phyloP scores from a whole-genome alignment of 768 basidiomycete genomes.

The Podaxis sp. region DNA sequence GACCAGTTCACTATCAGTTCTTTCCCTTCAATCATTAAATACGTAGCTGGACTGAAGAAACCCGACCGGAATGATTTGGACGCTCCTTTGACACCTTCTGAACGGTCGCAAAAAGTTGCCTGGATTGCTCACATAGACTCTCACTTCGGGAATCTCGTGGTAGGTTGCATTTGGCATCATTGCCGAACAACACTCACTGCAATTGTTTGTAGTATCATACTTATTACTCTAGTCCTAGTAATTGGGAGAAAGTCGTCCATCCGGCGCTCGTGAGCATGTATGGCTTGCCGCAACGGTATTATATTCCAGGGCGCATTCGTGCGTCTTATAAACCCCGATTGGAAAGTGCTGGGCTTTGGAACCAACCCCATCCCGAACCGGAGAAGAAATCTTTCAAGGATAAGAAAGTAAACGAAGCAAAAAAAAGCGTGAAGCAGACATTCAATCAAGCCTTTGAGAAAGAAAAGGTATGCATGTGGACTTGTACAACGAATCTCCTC shows the following conservation, averaged over 20 bases:
- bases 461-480: constrained; percentile 46
- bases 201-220: constrained; percentile 46
- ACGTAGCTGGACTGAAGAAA: constrained; percentile 48
- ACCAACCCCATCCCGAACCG: constrained; percentile 26
- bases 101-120: constrained; percentile 54
- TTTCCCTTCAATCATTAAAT: constrained; percentile 59
- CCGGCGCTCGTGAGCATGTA: constrained; percentile 53
- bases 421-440: constrained; percentile 26
- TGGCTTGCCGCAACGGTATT: constrained; percentile 69
- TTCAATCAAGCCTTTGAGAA: constrained; percentile 57
- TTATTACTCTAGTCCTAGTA: constrained; percentile 56
- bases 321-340: constrained; percentile 51
- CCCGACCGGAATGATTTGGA: constrained; percentile 42
- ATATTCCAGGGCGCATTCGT: constrained; percentile 62
- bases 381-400: constrained; percentile 40
- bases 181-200: neutral
- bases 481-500: neutral
- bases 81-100: constrained; percentile 33
- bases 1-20: constrained; percentile 45
- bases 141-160: constrained; percentile 66
- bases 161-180: constrained; percentile 30
- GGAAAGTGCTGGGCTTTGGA: constrained; percentile 64
- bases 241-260: constrained; percentile 57
- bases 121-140: constrained; percentile 65
- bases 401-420: constrained; percentile 23